Percentiles rank a stretch among this genome's conserved stretches.
These are phyloP conservation scores for Ceratocystis diversiconidia DNA, from an alignment of 2,329 filamentous ascomycete species.

Conservation along the genomic window DNA sequence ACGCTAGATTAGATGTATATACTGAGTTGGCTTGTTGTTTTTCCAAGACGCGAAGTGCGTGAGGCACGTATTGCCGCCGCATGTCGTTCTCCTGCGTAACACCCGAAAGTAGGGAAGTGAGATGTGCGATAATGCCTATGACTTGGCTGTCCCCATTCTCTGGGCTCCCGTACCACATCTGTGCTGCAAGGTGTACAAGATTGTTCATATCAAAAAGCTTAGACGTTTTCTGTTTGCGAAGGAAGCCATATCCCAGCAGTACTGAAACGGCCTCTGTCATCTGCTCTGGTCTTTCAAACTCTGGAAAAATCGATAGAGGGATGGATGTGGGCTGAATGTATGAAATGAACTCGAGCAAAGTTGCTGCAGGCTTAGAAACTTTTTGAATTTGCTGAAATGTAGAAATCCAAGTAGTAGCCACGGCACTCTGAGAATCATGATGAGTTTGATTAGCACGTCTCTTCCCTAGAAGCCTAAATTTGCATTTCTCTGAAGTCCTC, in stretches of 20 bases:
- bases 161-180: background rate
- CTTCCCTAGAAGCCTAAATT: background rate
- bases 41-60: background rate
- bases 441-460: background rate
- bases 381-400: background rate
- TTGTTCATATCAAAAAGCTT: background rate
- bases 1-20: background rate
- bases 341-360: background rate
- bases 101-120: background rate
- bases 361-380: background rate
- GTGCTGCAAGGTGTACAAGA: background rate
- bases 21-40: no score
- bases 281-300: background rate
- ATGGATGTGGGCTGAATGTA: background rate
- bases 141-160: background rate
- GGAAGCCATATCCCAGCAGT: background rate
- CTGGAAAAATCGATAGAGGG: background rate
- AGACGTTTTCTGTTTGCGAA: background rate
- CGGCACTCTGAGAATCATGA: background rate
- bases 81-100: background rate
- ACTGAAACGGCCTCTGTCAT: background rate
- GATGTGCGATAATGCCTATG: background rate
- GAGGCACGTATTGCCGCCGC: background rate
- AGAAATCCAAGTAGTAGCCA: background rate
- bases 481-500: background rate